Conservation (phyloP, 495 filamentous ascomycete species). For the Aspergillus kassunensis region DNA sequence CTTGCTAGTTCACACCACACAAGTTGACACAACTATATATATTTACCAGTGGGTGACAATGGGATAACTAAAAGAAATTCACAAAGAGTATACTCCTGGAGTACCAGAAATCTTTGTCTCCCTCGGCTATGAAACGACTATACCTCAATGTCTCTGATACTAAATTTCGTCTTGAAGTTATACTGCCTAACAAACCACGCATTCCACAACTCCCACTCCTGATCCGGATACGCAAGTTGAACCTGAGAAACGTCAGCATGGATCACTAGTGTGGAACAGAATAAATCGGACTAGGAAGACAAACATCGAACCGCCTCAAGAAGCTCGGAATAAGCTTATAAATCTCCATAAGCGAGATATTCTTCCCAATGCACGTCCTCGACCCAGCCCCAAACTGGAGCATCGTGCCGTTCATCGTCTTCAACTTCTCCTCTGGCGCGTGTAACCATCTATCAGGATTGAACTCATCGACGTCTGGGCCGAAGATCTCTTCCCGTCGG, state of each 20-base stretch:
- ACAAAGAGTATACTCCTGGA: no score
- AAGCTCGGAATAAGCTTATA: slow-evolving; percentile 75
- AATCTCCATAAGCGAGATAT: slow-evolving; percentile 74
- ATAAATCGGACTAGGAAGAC: slow-evolving; percentile 26
- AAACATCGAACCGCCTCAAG: slow-evolving; percentile 63
- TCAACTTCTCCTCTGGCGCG: slow-evolving; percentile 37
- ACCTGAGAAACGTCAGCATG: slow-evolving; percentile 7
- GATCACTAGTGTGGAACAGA: slow-evolving; percentile 43
- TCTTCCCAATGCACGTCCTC: slow-evolving; percentile 65
- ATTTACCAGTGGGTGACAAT: no score
- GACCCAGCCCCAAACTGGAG: slow-evolving; percentile 63
- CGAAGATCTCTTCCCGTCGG: slow-evolving; percentile 53
- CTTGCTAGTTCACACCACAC: no score
- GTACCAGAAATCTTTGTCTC: no score
- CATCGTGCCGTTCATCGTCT: slow-evolving; percentile 56
- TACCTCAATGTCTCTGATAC: not conserved
- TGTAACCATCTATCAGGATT: slow-evolving; percentile 59
- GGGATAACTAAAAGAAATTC: no score
- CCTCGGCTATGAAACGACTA: no score
- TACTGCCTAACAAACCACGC: slow-evolving; percentile 35
- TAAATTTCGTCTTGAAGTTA: slow-evolving; percentile 13
- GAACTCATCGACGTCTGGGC: slow-evolving; percentile 52
- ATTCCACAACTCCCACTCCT: slow-evolving; percentile 22
- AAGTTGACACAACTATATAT: no score
- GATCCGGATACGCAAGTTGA: slow-evolving; percentile 11